phyloP scores from a whole-genome alignment of 139 green algal genomes.

The Chlorella sp. region DNA sequence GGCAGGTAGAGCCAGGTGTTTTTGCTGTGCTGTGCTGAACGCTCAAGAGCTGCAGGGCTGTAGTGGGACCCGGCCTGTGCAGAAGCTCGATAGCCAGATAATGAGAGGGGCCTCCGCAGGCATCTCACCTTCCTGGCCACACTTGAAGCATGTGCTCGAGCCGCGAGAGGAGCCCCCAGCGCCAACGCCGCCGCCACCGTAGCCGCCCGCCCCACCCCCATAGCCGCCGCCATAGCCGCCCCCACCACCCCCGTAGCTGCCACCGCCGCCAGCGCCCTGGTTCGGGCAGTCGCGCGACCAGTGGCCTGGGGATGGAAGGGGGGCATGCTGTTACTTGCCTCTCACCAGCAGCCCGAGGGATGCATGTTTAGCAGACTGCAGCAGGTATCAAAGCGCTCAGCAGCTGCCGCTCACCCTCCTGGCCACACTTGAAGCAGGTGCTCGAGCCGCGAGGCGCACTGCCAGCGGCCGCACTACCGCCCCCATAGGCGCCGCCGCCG shows the following conservation, averaged over 20 bases:
- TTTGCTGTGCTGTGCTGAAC: too few relatives aligned
- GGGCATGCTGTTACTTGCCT: too few relatives aligned
- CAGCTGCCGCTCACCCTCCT: too few relatives aligned
- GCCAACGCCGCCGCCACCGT: not conserved
- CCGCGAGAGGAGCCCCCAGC: not conserved
- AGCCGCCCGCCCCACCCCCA: not conserved
- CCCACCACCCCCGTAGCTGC: not conserved
- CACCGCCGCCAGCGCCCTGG: not conserved
- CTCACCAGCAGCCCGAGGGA: too few relatives aligned
- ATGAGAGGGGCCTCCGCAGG: too few relatives aligned
- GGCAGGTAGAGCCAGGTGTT: too few relatives aligned
- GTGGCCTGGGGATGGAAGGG: too few relatives aligned
- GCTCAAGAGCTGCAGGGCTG: too few relatives aligned
- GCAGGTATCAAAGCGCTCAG: too few relatives aligned
- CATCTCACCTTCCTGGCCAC: not conserved
- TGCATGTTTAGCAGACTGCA: too few relatives aligned
- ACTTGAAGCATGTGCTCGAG: slow-evolving; percentile 8
- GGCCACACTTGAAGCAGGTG: slow-evolving; percentile 10
- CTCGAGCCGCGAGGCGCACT: not conserved
- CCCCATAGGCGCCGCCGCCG: not conserved
- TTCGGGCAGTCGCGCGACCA: slow-evolving; percentile 8
- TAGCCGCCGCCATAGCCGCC: not conserved
- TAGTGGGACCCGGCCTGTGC: too few relatives aligned
- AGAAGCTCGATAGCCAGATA: too few relatives aligned
- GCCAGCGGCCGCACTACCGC: not conserved